Base-by-base conservation (phyloP, 2,329 filamentous ascomycete genomes). In the Calonectria pauciramosa region DNA sequence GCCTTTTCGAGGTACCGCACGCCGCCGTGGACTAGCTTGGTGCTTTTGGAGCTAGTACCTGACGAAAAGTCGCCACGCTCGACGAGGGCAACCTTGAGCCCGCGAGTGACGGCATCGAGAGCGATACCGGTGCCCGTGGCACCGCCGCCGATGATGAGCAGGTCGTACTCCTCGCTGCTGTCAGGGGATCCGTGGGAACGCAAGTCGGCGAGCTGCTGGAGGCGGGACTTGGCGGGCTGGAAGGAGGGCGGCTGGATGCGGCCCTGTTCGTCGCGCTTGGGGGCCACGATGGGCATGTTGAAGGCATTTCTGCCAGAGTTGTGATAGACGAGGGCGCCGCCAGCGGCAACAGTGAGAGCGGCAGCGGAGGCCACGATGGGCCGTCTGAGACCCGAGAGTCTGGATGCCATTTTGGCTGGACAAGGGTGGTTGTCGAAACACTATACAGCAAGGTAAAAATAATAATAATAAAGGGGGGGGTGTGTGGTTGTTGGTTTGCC, bases 1-100 rank as follows among this genome's bases (percentile, higher is more conserved):
- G 94, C 94, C 88, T 97, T 97, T 85, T 97, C 95, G 73, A 97
- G 88, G 83, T 96, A 97, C 78, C 94, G 91, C 74, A 97, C 95
- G 82, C 94, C 94, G 79, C 94, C 94, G 85, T 97, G 94, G 23
- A 97, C 95, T 68, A 97, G 89, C 86, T 97, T 97, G 64, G 94
- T 97, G 86, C 94, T 96, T 88, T 96, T 96, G 85, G 93, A 95
- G 87, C 94, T 96, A 51, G 94, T 96, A 36, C 95, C 94, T 76
- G 93, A 90, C 80, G 93, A 93, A 84, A 96, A 97, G 85, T 97
- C 94, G 84, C 96, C 95, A 75, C 94, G 90, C 86, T 97, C 94
- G 20, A 97, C 94, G 66, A 96, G 86, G 16, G 95, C 94, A 73
- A 97, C 94, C 85, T 93, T 95, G 80, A 96, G 87, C 2, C 94